These are phyloP conservation scores for Penicillium freii DNA, from an alignment of 2,329 filamentous ascomycete species.

Conservation along the genomic window DNA sequence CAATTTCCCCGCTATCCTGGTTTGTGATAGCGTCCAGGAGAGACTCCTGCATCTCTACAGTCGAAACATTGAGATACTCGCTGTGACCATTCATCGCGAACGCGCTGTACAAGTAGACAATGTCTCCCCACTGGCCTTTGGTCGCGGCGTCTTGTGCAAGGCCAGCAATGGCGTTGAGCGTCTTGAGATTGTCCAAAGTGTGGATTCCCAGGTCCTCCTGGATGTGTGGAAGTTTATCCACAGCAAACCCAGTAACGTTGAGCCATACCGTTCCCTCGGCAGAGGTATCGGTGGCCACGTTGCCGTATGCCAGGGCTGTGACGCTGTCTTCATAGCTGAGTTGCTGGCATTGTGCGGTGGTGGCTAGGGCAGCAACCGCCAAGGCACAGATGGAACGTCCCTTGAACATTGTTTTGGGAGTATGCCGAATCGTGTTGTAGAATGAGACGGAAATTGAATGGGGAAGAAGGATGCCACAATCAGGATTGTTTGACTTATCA, in stretches of 20 bases:
- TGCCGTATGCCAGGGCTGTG: background rate
- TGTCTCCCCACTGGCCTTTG: background rate
- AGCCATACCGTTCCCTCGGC: background rate
- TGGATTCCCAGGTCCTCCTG: background rate
- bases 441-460: background rate
- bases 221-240: background rate
- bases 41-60: background rate
- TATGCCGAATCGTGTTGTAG: background rate
- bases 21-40: background rate
- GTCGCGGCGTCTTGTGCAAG: background rate
- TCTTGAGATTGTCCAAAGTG: background rate
- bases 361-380: background rate
- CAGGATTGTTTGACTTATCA: background rate
- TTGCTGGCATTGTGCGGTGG: background rate
- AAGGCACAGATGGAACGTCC: background rate
- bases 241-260: background rate
- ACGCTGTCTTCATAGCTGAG: background rate
- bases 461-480: background rate
- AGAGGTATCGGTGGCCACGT: background rate
- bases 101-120: background rate
- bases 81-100: background rate
- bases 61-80: background rate
- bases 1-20: background rate
- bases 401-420: background rate
- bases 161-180: background rate